Percentiles rank a stretch among this genome's conserved stretches.
phyloP scores from a whole-genome alignment of 768 basidiomycete species.

The Rhodocollybia butyracea region DNA sequence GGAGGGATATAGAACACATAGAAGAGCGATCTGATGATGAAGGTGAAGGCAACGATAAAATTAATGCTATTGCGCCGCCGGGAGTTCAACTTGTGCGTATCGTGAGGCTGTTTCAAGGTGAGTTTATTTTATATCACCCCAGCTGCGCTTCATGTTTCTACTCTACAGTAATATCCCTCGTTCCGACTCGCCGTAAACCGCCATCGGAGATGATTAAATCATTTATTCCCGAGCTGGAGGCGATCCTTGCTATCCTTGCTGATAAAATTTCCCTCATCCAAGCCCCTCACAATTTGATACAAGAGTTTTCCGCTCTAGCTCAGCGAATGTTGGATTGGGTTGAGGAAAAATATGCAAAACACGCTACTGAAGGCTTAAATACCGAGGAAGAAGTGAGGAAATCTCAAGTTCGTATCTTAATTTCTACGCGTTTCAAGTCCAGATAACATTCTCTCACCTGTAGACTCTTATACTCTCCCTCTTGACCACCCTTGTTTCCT shows the following conservation, averaged over 20 bases:
- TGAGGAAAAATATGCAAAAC: neutral
- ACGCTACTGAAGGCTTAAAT: neutral
- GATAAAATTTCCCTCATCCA: neutral
- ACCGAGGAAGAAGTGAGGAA: neutral
- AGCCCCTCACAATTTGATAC: neutral
- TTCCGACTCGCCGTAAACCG: conserved; percentile 13
- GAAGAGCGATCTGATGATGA: conserved; percentile 30
- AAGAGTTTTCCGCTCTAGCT: neutral
- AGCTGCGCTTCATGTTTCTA: neutral
- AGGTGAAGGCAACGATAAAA: conserved; percentile 21
- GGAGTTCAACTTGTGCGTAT: conserved; percentile 32
- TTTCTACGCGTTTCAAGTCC: neutral
- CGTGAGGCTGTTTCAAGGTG: conserved; percentile 35
- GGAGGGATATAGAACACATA: neutral
- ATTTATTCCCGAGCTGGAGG: neutral
- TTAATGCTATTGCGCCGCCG: conserved; percentile 14
- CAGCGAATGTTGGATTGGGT: neutral
- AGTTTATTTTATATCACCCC: conserved; percentile 22
- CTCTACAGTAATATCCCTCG: conserved; percentile 40
- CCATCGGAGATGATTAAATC: neutral
- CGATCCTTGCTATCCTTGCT: neutral
- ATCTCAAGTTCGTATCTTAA: neutral
- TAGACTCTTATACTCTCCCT: neutral
- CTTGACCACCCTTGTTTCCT: neutral
- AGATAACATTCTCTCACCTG: neutral